A percentile compares a stretch with the other conserved stretches of the same genome.
Evolutionary conservation across 2,329 filamentous ascomycete genomes (phyloP).

Genomic region (Cladosporium sp.): DNA sequence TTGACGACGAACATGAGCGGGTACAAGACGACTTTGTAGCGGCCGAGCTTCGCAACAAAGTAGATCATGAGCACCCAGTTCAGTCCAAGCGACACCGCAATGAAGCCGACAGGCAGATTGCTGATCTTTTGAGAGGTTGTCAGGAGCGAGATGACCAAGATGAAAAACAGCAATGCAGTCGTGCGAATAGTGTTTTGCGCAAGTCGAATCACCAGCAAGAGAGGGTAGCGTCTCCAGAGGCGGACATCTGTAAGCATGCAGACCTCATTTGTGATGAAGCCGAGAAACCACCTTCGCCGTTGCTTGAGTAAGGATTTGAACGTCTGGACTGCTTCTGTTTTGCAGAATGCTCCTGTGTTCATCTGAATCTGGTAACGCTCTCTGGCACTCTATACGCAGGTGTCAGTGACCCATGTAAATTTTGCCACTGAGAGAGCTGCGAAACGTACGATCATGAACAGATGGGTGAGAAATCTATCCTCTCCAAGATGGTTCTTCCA

Average conservation of each 20-base stretch:
- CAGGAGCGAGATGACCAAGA: conserved; percentile 82
- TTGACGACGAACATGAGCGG: conserved; percentile 94
- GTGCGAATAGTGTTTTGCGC: conserved; percentile 96
- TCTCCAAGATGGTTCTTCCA: conserved; percentile 94
- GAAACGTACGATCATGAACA: conserved; percentile 85
- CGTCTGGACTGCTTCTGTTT: conserved; percentile 93
- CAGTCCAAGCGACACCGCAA: conserved; percentile 84
- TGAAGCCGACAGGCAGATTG: conserved; percentile 88
- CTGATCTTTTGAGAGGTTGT: conserved; percentile 77
- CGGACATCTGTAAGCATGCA: conserved; percentile 96
- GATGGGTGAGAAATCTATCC: conserved; percentile 93
- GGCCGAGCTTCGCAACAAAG: conserved; percentile 80
- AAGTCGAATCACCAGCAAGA: conserved; percentile 82
- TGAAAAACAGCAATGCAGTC: conserved; percentile 89
- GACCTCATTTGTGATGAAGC: conserved; percentile 93
- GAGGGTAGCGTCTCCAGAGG: conserved; percentile 86
- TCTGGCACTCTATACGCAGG: conserved; percentile 57
- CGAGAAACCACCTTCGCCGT: conserved; percentile 88
- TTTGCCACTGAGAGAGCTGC: too few species aligned
- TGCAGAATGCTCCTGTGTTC: conserved; percentile 97
- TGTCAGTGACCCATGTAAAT: not conserved
- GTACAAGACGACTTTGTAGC: conserved; percentile 94
- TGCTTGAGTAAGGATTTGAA: conserved; percentile 87
- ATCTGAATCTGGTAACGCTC: conserved; percentile 94
- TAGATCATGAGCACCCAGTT: conserved; percentile 97